Conservation (phyloP, 2,329 filamentous ascomycete genomes). For the Exophiala lecanii-corni region DNA sequence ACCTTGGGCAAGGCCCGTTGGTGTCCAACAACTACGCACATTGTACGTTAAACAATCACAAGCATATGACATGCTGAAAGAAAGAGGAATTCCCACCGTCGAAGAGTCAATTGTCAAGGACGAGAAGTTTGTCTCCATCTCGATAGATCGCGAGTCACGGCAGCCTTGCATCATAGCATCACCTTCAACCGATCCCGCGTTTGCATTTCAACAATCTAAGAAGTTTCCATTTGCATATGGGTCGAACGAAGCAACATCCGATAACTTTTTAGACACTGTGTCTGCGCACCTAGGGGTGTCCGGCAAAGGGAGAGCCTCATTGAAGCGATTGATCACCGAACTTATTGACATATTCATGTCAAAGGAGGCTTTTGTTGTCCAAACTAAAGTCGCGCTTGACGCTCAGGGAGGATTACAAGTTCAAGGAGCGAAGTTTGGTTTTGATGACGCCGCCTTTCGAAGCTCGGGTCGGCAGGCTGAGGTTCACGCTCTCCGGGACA, state of each 20-base stretch:
- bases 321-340: slow-evolving; percentile 48
- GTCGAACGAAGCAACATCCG: slow-evolving; percentile 41
- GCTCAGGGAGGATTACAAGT: slow-evolving; percentile 45
- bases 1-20: slow-evolving; percentile 5
- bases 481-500: slow-evolving; percentile 55
- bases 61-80: slow-evolving; percentile 53
- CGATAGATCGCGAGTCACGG: slow-evolving; percentile 58
- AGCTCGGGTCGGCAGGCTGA: slow-evolving; percentile 58
- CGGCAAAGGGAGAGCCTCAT: slow-evolving; percentile 39
- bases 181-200: slow-evolving; percentile 43
- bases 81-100: slow-evolving; percentile 44
- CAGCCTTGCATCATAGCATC: slow-evolving; percentile 62
- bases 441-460: slow-evolving; percentile 66
- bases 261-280: slow-evolving; percentile 38
- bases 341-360: slow-evolving; percentile 58
- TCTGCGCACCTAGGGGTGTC: slow-evolving; percentile 52
- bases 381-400: slow-evolving; percentile 45
- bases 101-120: slow-evolving; percentile 34
- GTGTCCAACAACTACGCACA: slow-evolving; percentile 13
- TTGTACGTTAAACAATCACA: slow-evolving; percentile 54
- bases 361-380: slow-evolving; percentile 62
- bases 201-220: slow-evolving; percentile 41
- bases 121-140: slow-evolving; percentile 56
- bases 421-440: slow-evolving; percentile 55
- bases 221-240: slow-evolving; percentile 61